Base-by-base conservation (phyloP, 1,139 yeast species). In the Trichomonascaceae sp. region DNA sequence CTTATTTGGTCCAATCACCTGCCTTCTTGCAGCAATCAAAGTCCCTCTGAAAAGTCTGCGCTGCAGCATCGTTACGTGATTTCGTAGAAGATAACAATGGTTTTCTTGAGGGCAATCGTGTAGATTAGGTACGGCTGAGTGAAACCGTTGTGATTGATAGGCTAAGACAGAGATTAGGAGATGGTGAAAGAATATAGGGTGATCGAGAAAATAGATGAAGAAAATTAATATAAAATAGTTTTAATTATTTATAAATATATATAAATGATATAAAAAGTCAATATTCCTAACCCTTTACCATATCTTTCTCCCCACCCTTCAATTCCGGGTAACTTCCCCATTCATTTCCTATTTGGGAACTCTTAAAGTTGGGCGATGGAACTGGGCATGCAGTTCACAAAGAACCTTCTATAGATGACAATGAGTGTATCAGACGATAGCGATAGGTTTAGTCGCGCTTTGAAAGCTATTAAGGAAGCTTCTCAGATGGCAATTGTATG, bases 401-500 rank as follows among this genome's bases (percentile, higher is more conserved):
- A 36, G 41, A 36, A 36, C 17, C 41, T 15, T n/a, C 17, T 17
- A n/a, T 6, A 36, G 41, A 36, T 15, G 18, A 7, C 41, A 3
- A 36, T 36, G 45, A 38, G 45, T 44, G 50, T 20, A 15, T 12
- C 32, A 27, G 12, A 41, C 27, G 52, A 44, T 19, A 44, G 32
- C 47, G 52, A 43, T 15, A n/a, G 41, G 27, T 46, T 32, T 20
- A 47, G 45, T 44, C 43, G 47, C 7, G 52, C 49, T 3, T 30
- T 43, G 36, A 22, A 18, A 3, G 52, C 52, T 18, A 60, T 64
- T 48, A 50, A 47, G 15, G 61, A 57, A 15, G 67, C 67, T 2
- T 65, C 66, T 4, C 55, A 51, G 27, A 64, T 62, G 43, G 67
- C 67, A 17, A 54, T 52, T 24, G 61, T 57, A 52, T 2, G 58